Percentiles rank a stretch among this genome's conserved stretches.
Conservation (phyloP, 441 rosid genomes). For the Arabidopsis hybrid region DNA sequence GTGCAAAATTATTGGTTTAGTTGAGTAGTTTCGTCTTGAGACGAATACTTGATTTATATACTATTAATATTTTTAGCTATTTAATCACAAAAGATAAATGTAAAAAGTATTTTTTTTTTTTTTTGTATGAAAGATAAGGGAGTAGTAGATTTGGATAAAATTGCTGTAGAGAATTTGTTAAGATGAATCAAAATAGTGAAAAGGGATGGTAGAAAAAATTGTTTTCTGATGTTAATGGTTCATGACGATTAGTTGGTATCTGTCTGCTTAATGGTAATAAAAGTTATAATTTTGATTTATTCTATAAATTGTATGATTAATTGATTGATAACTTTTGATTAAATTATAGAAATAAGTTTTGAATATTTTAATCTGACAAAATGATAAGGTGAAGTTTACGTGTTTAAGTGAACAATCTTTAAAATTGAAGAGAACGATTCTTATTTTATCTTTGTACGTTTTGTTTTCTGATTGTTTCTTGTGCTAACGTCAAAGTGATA, state of each 20-base stretch:
- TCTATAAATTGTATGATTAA: background rate
- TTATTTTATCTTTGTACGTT: conserved; percentile 26
- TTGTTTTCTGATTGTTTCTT: conserved; percentile 23
- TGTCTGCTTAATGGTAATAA: background rate
- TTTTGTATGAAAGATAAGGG: conserved; percentile 22
- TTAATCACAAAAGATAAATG: background rate
- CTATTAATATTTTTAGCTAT: background rate
- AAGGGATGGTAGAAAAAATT: background rate
- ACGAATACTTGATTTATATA: background rate
- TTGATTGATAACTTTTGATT: conserved; percentile 31
- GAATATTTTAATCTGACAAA: conserved; percentile 23
- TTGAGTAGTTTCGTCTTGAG: background rate
- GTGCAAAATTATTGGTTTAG: background rate
- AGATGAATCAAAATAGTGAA: conserved; percentile 17
- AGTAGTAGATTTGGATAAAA: conserved; percentile 26
- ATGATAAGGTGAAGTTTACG: conserved; percentile 33
- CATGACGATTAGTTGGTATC: conserved; percentile 28
- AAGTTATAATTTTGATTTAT: background rate
- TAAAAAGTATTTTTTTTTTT: no score
- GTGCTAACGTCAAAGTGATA: conserved; percentile 15
- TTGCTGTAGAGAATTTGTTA: background rate
- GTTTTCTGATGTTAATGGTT: conserved; percentile 10
- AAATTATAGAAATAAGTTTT: conserved; percentile 6
- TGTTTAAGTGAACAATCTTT: conserved; percentile 20
- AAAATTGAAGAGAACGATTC: conserved; percentile 18